phyloP scores from a whole-genome alignment of 208 protist species.

The Acanthamoeba rhysodes region DNA sequence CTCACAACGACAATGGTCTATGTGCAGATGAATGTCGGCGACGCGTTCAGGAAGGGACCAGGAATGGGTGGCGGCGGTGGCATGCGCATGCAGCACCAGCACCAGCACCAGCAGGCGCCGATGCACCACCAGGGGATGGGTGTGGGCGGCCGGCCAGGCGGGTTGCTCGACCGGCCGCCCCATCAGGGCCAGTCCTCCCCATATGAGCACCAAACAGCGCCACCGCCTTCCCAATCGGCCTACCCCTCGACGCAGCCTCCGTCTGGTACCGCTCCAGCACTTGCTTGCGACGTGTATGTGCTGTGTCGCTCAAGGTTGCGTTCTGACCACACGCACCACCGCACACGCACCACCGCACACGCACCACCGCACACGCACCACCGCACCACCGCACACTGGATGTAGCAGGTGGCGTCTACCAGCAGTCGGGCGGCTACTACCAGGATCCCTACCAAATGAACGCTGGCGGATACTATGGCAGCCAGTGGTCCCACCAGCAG shows the following conservation, averaged over 20 bases:
- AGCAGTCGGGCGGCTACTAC: neutral
- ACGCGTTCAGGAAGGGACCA: constrained; percentile 45
- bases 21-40: constrained; percentile 65
- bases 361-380: too few relatives aligned
- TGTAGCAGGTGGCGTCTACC: neutral
- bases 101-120: neutral
- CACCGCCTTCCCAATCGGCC: neutral
- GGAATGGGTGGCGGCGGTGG: neutral
- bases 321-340: too few relatives aligned
- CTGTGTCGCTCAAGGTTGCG: too few relatives aligned
- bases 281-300: neutral
- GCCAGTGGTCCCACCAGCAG: neutral
- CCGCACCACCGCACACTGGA: neutral
- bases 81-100: neutral
- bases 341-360: too few relatives aligned
- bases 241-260: neutral
- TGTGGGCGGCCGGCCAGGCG: neutral
- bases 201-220: neutral
- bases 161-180: neutral
- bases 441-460: neutral
- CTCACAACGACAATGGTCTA: neutral
- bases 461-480: neutral
- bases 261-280: neutral
- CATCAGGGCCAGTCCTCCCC: neutral
- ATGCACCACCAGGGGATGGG: neutral